A percentile compares a stretch with the other conserved stretches of the same genome.
phyloP scores from a whole-genome alignment of 768 basidiomycete species.

The Lentinula edodes region DNA sequence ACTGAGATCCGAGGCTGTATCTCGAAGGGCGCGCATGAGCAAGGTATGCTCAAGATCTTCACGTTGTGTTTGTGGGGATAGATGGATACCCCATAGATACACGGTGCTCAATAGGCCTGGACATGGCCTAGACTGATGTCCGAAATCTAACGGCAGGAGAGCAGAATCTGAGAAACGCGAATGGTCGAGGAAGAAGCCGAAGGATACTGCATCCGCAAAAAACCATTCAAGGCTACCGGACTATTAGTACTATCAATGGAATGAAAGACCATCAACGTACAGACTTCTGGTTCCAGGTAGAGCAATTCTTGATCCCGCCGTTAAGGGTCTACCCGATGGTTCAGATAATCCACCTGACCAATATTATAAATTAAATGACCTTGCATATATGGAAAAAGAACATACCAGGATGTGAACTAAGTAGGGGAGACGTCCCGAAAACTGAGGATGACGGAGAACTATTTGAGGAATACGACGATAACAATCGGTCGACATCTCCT shows the following conservation, averaged over 20 bases:
- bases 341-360: too few species aligned
- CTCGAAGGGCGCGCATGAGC: slow-evolving; percentile 32
- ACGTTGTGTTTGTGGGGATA: slow-evolving; percentile 13
- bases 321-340: slow-evolving; percentile 21
- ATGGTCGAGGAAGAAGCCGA: slow-evolving; percentile 61
- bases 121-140: slow-evolving; percentile 39
- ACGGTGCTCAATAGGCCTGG: slow-evolving; percentile 44
- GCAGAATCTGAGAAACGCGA: slow-evolving; percentile 40
- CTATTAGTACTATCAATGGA: too few species aligned
- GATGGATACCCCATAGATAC: slow-evolving; percentile 47
- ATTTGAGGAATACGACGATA: too few species aligned
- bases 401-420: too few species aligned
- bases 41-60: background rate
- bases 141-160: slow-evolving; percentile 35
- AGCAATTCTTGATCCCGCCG: too few species aligned
- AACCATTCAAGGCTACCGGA: too few species aligned
- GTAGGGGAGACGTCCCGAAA: too few species aligned
- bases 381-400: background rate
- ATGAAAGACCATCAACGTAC: too few species aligned
- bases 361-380: too few species aligned
- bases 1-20: slow-evolving; percentile 10
- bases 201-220: slow-evolving; percentile 19
- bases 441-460: background rate
- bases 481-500: too few species aligned
- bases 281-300: too few species aligned